Conservation (phyloP, 2,329 filamentous ascomycete species). For the Phaeophleospora eucalypticola region DNA sequence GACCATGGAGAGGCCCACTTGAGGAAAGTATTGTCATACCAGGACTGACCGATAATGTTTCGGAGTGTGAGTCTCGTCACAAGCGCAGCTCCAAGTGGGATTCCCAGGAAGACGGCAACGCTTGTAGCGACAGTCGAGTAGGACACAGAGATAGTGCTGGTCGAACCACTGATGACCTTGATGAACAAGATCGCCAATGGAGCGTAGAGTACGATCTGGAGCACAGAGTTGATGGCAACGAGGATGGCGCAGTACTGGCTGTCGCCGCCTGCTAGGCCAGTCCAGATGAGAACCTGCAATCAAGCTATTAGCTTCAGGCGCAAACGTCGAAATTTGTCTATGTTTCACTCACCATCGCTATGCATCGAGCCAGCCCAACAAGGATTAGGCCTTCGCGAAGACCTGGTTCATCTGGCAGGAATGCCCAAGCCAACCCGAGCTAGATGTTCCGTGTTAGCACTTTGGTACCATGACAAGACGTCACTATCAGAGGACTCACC, state of each 20-base stretch:
- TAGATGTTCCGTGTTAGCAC: background rate
- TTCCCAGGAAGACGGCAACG: conserved; percentile 77
- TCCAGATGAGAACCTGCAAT: conserved; percentile 64
- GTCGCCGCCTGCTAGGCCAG: conserved; percentile 69
- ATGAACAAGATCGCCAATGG: conserved; percentile 53
- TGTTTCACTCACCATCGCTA: conserved; percentile 63
- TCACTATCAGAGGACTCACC: conserved; percentile 30
- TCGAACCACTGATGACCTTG: conserved; percentile 55
- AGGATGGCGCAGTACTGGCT: conserved; percentile 70
- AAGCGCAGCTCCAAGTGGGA: conserved; percentile 74
- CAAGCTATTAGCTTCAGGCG: background rate
- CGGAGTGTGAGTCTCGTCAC: conserved; percentile 66
- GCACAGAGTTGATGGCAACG: conserved; percentile 44
- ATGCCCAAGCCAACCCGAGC: conserved; percentile 57
- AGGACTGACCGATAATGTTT: conserved; percentile 49
- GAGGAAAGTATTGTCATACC: conserved; percentile 69
- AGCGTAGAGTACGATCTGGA: conserved; percentile 44
- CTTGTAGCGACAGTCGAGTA: conserved; percentile 62
- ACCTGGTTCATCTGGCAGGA: conserved; percentile 47
- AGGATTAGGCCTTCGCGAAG: conserved; percentile 65
- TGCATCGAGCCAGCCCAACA: conserved; percentile 79
- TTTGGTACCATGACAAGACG: background rate
- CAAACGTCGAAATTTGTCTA: background rate
- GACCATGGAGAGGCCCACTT: conserved; percentile 67
- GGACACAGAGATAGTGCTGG: conserved; percentile 35